Evolutionary conservation across 2,329 filamentous ascomycete genomes (phyloP).

Genomic region (Neocucurbitaria cava): DNA sequence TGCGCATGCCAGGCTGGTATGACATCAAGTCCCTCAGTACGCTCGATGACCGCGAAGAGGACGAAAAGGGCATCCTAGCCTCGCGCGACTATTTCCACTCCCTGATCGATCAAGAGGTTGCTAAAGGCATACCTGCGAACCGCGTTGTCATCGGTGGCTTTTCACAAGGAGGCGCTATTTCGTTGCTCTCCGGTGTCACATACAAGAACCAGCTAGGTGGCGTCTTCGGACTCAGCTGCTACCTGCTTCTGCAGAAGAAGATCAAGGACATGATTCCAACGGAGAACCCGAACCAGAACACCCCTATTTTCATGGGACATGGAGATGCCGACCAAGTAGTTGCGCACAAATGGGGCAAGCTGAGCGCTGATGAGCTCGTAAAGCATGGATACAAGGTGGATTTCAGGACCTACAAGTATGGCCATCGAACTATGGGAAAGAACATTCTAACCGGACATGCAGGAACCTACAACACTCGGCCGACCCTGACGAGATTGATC

Average conservation of each 20-base stretch:
- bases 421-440: no score
- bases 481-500: conserved; percentile 78
- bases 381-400: conserved; percentile 75
- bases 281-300: conserved; percentile 70
- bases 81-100: conserved; percentile 78
- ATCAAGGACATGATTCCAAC: conserved; percentile 57
- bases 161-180: conserved; percentile 87
- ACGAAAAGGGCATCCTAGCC: conserved; percentile 75
- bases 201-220: conserved; percentile 78
- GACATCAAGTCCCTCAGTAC: conserved; percentile 67
- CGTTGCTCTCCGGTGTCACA: conserved; percentile 80
- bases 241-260: conserved; percentile 74
- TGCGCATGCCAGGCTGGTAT: conserved; percentile 87
- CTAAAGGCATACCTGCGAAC: conserved; percentile 78
- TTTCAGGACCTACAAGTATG: conserved; percentile 77
- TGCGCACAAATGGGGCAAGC: conserved; percentile 69
- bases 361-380: conserved; percentile 71
- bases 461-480: conserved; percentile 79
- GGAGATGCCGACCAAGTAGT: conserved; percentile 81
- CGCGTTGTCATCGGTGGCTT: conserved; percentile 88
- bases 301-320: conserved; percentile 88
- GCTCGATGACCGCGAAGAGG: conserved; percentile 59
- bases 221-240: conserved; percentile 84
- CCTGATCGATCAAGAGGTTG: conserved; percentile 81
- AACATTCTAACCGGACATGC: conserved; percentile 12